phyloP scores from a whole-genome alignment of 352 stramenopile species.

The Globisporangium alternatum region DNA sequence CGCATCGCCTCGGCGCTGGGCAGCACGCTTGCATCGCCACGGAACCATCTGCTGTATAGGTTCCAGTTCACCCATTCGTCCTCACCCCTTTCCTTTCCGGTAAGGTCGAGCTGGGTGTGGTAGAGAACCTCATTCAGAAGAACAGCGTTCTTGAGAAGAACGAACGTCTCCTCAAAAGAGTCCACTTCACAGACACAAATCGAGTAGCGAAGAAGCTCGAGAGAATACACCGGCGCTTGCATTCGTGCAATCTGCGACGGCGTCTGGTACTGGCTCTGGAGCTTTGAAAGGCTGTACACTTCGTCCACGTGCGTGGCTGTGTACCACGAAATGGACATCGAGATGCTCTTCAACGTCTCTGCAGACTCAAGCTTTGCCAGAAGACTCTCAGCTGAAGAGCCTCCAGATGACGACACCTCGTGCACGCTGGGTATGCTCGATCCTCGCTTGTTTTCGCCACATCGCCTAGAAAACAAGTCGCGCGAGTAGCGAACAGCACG shows the following conservation, averaged over 20 bases:
- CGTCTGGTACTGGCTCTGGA: slow-evolving; percentile 16
- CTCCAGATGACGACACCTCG: neutral
- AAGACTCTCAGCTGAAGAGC: neutral
- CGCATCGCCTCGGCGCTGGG: slow-evolving; percentile 50
- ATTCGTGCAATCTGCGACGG: slow-evolving; percentile 36
- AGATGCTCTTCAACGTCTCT: slow-evolving; percentile 45
- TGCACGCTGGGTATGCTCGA: neutral
- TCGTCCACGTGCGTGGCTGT: slow-evolving; percentile 52
- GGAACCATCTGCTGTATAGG: slow-evolving; percentile 61
- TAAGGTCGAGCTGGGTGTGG: slow-evolving; percentile 35
- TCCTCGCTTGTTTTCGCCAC: slow-evolving; percentile 8
- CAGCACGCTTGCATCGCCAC: slow-evolving; percentile 49
- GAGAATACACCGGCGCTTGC: slow-evolving; percentile 48
- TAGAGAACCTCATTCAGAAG: slow-evolving; percentile 52
- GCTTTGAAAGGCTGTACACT: slow-evolving; percentile 31
- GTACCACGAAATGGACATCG: slow-evolving; percentile 57
- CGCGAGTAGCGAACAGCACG: slow-evolving; percentile 51
- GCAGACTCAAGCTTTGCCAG: slow-evolving; percentile 11
- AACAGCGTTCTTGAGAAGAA: slow-evolving; percentile 55
- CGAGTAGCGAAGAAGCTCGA: slow-evolving; percentile 59
- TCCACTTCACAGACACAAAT: slow-evolving; percentile 57
- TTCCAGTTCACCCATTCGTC: slow-evolving; percentile 15
- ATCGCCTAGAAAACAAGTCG: slow-evolving; percentile 44
- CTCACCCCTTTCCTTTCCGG: slow-evolving; percentile 1
- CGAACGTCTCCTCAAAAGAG: slow-evolving; percentile 56